Evolutionary conservation across 345 rosid species (phyloP).

Genomic region (Cochlearia excelsa): DNA sequence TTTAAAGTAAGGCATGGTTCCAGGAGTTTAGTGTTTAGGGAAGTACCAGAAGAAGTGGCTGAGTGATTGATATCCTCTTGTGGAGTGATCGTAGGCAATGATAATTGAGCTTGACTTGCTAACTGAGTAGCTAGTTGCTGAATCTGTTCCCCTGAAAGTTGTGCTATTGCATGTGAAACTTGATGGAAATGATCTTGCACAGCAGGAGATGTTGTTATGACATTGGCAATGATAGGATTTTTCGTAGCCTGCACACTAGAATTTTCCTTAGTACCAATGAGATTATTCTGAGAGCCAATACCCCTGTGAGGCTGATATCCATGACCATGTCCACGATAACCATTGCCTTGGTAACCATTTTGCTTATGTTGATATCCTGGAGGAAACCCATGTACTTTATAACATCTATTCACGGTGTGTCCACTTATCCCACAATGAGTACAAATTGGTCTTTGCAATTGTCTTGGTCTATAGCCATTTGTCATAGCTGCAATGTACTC

Average conservation of each 20-base stretch:
- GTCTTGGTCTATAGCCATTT: background rate
- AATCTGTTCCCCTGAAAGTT: background rate
- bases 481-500: background rate
- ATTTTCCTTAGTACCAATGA: too few relatives aligned
- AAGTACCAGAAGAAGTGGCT: background rate
- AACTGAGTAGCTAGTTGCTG: background rate
- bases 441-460: background rate
- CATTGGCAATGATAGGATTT: background rate
- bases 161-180: background rate
- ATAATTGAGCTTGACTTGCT: background rate
- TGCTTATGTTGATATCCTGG: background rate
- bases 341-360: too few relatives aligned
- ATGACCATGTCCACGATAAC: background rate
- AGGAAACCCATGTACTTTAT: background rate
- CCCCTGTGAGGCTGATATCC: too few relatives aligned
- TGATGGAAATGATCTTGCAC: background rate
- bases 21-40: too few relatives aligned
- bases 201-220: background rate
- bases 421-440: background rate
- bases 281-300: too few relatives aligned
- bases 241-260: too few relatives aligned
- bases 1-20: background rate
- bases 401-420: background rate
- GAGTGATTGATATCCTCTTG: background rate
- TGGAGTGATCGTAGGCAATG: background rate